Percentiles rank a stretch among this genome's conserved stretches.
Conservation (phyloP, 177 flowering plant species). For the Vitis hybrid region DNA sequence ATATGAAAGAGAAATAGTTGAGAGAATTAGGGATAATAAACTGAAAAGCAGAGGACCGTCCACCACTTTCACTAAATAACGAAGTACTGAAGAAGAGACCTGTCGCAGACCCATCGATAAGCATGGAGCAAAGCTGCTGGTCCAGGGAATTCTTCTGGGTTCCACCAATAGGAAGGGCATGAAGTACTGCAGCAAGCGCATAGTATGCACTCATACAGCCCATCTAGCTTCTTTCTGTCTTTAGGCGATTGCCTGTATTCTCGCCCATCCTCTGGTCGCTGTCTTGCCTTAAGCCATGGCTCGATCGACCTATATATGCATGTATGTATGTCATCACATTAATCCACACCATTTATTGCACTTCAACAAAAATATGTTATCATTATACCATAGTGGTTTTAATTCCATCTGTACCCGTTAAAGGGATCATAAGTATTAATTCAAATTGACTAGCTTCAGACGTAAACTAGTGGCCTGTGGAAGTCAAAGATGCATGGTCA, state of each 20-base stretch:
- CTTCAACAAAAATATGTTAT: no score
- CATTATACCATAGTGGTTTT: no score
- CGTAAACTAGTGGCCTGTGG: no score
- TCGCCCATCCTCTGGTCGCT: conserved; percentile 46
- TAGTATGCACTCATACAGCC: conserved; percentile 75
- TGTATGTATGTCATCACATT: no score
- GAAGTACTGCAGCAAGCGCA: conserved; percentile 80
- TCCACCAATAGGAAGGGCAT: conserved; percentile 92
- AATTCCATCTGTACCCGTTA: no score
- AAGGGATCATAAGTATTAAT: no score
- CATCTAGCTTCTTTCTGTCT: conserved; percentile 74
- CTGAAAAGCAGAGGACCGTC: not conserved
- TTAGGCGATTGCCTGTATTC: conserved; percentile 59
- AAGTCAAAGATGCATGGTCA: no score
- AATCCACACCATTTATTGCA: no score
- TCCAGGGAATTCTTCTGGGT: conserved; percentile 71
- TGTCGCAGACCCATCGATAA: conserved; percentile 64
- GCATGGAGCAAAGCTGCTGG: conserved; percentile 80
- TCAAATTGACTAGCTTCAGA: no score
- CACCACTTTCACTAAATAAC: not conserved
- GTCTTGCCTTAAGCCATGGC: conserved; percentile 76
- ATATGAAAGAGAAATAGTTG: not conserved
- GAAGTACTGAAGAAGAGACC: conserved; percentile 25
- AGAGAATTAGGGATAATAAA: no score
- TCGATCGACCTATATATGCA: conserved; percentile 44